These are phyloP conservation scores for Helminthosporium solani DNA, from an alignment of 2,329 filamentous ascomycete genomes.

Conservation along the genomic window DNA sequence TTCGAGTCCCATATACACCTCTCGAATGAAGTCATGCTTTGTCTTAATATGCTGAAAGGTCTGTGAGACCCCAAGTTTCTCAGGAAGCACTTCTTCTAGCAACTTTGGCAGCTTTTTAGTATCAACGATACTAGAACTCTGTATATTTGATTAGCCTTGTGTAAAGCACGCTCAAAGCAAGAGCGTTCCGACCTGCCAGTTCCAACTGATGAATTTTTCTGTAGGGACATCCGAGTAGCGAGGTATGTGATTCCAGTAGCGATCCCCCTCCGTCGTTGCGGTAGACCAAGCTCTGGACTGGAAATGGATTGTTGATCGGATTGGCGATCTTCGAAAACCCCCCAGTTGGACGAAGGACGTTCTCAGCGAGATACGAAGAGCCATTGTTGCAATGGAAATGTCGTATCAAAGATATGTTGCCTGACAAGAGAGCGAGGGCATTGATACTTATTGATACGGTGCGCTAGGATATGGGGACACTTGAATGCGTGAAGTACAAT, in stretches of 20 bases:
- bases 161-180: not conserved
- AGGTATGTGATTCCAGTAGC: constrained; percentile 55
- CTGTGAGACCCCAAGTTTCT: constrained; percentile 45
- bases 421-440: no score
- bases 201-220: constrained; percentile 55
- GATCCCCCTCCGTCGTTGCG: constrained; percentile 9
- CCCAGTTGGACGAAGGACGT: no score
- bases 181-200: constrained; percentile 48
- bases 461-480: no score
- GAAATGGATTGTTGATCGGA: not conserved
- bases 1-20: constrained; percentile 56
- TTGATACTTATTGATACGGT: no score
- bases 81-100: constrained; percentile 53
- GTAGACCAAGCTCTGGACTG: constrained; percentile 11
- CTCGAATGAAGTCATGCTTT: constrained; percentile 55
- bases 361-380: no score
- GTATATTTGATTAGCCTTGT: not conserved
- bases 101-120: constrained; percentile 49
- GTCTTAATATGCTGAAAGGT: constrained; percentile 44
- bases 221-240: constrained; percentile 52
- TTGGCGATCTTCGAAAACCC: not conserved
- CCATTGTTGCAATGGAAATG: no score
- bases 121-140: not conserved
- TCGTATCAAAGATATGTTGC: no score
- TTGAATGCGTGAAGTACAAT: no score